A percentile compares a stretch with the other conserved stretches of the same genome.
These are phyloP conservation scores for Ploettnerulaceae sp. DNA, from an alignment of 2,329 filamentous ascomycete species.

Conservation along the genomic window DNA sequence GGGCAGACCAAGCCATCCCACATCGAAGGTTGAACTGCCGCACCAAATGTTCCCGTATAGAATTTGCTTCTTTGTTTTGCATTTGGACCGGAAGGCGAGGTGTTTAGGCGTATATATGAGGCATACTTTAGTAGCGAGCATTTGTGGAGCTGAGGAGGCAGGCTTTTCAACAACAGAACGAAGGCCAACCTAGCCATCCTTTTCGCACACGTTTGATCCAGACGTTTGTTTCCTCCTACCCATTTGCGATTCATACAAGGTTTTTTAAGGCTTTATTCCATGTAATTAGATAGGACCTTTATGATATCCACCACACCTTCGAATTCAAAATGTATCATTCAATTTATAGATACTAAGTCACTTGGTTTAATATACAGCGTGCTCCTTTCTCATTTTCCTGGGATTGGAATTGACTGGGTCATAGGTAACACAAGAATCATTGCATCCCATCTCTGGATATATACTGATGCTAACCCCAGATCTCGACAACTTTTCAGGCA, in stretches of 20 bases:
- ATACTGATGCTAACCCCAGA: too few relatives aligned
- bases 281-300: constrained; percentile 36
- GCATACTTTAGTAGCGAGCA: constrained; percentile 34
- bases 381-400: too few relatives aligned
- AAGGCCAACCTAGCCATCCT: constrained; percentile 18
- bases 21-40: constrained; percentile 63
- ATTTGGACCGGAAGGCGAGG: constrained; percentile 33
- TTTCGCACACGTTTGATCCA: constrained; percentile 23
- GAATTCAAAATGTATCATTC: constrained; percentile 12
- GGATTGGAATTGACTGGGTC: too few relatives aligned
- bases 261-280: constrained; percentile 28
- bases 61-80: constrained; percentile 31
- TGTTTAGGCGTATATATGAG: constrained; percentile 34
- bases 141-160: constrained; percentile 30
- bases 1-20: constrained; percentile 73
- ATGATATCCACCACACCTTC: constrained; percentile 31
- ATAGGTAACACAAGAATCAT: too few relatives aligned
- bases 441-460: too few relatives aligned
- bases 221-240: constrained; percentile 26
- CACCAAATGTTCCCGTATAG: constrained; percentile 20
- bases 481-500: too few relatives aligned
- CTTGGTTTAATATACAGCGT: neutral
- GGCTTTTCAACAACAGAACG: constrained; percentile 8
- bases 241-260: constrained; percentile 27
- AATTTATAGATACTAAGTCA: neutral